Evolutionary conservation across 1,139 yeast genomes (phyloP), one percentile per base, ranked within the genome.

Genomic region (Pichia sp.): DNA sequence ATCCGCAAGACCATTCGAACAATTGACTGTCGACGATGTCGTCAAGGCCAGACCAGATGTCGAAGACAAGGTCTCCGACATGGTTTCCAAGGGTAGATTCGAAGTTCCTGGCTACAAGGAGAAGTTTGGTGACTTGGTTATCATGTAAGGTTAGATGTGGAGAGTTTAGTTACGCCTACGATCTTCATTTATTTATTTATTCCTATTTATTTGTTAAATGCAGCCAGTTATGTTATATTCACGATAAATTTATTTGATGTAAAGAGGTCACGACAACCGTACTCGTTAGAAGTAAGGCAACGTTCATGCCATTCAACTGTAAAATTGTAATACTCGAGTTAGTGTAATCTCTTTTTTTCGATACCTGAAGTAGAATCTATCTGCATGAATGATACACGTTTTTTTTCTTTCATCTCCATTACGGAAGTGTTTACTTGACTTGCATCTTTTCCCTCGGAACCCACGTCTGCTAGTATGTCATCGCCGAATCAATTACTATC

Each of bases 61-160:
- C 73, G 97, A 92, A 70, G 93, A 89, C 68, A 93, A 93, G 86
- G 97, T 92, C 66, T 82, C 80, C 70, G 90, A 90, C 77, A 87
- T 93, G 95, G 92, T 93, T 69, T 85, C 87, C 83, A 87, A 90
- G 81, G 97, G 97, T 75, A 88, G 89, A 79, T 92, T 97, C 96
- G 90, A 89, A 70, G 96, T 92, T 66, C 98, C 99, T 67, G 97
- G 97, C 67, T 93, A 93, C 85, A 87, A 87, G 77, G 98, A 92
- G 76, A 92, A 90, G 83, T 92, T 90, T 75, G 97, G 97, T 74
- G 90, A 88, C 75, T 83, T 90, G 77, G 88, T 93, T 70, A 90
- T 89, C 74, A 90, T 92, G 97, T 92, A 82, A 76, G 68, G 47
- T 41, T 47, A 36, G 41, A 44, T 38, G 42, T 41, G 19, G 48